Percentiles rank a stretch among this genome's conserved stretches.
phyloP scores from a whole-genome alignment of 192 early-diverging fungal species.

The Chytriomyces sp. region DNA sequence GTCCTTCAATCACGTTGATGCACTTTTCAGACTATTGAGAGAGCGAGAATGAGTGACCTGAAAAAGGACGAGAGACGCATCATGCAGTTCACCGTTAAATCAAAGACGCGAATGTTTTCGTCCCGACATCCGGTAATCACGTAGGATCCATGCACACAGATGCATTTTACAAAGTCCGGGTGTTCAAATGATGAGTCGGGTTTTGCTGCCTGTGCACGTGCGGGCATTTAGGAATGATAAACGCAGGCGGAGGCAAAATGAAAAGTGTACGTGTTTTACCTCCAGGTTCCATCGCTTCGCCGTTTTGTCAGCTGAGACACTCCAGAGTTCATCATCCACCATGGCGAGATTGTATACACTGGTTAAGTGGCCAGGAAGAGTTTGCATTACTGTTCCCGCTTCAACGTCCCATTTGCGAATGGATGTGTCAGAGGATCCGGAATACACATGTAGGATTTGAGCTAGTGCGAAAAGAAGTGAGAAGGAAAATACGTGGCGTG shows the following conservation, averaged over 20 bases:
- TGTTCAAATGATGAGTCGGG: conserved; percentile 78
- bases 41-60: neutral
- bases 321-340: conserved; percentile 53
- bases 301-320: conserved; percentile 89
- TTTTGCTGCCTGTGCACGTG: conserved; percentile 58
- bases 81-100: conserved; percentile 68
- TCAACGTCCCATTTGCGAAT: conserved; percentile 76
- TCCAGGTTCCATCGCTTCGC: conserved; percentile 84
- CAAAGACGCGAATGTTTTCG: conserved; percentile 86
- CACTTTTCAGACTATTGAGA: conserved; percentile 67
- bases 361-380: conserved; percentile 75
- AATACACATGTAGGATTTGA: conserved; percentile 38
- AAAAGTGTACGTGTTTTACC: conserved; percentile 55
- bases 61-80: conserved; percentile 4
- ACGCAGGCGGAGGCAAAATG: neutral
- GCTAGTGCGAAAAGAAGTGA: no score
- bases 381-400: conserved; percentile 52
- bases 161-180: conserved; percentile 77
- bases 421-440: conserved; percentile 81
- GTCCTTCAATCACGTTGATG: conserved; percentile 76
- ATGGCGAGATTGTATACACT: conserved; percentile 68
- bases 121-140: conserved; percentile 83
- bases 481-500: no score
- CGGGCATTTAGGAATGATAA: neutral
- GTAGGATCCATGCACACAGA: conserved; percentile 64